Conservation (phyloP, 805 yeast genomes). For the Wickerhamiella dianesei region DNA sequence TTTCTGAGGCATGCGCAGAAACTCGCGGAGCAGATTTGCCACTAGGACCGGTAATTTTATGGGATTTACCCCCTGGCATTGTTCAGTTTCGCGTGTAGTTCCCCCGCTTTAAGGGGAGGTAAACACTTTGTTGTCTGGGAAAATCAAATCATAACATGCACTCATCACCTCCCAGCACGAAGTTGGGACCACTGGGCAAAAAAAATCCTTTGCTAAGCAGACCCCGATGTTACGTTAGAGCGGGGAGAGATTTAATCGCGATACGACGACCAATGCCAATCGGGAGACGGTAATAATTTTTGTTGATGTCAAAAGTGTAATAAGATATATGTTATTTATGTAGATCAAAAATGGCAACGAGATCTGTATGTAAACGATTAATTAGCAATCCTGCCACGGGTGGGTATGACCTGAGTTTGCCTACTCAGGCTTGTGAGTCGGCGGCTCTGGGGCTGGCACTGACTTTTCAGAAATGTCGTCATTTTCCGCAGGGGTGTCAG, state of each 20-base stretch:
- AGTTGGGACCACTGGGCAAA: not conserved
- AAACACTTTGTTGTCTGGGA: not conserved
- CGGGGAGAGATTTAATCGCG: no score
- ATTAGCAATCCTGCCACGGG: not conserved
- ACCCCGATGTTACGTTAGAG: not conserved
- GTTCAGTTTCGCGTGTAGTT: not conserved
- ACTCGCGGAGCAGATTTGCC: not conserved
- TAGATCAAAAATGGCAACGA: not conserved
- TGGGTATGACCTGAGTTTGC: not conserved
- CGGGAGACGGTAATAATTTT: no score
- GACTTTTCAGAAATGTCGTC: conserved; percentile 10
- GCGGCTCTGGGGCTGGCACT: conserved; percentile 1
- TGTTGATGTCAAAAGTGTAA: no score
- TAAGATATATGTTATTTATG: not conserved
- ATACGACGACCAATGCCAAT: no score
- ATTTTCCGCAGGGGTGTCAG: conserved; percentile 2
- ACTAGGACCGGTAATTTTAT: not conserved
- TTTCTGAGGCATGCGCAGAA: no score
- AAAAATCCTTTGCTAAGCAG: not conserved
- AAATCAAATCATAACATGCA: not conserved
- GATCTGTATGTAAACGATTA: not conserved
- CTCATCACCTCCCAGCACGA: not conserved
- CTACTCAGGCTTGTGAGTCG: not conserved
- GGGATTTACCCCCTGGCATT: not conserved
- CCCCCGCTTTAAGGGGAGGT: not conserved